Evolutionary conservation across 257 asterid genomes (phyloP).

Genomic region (Primulina tabacum): DNA sequence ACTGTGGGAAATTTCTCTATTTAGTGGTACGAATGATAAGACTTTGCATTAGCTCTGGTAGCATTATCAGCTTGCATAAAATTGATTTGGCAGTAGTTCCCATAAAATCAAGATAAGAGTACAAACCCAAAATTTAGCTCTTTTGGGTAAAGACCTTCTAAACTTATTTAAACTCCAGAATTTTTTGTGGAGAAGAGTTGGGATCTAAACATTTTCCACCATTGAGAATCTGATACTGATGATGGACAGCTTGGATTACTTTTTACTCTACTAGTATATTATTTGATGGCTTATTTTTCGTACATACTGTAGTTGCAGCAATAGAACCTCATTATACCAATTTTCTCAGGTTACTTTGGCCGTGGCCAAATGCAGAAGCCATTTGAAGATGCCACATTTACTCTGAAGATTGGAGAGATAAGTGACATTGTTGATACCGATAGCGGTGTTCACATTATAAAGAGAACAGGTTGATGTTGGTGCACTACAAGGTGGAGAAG

Average conservation of each 20-base stretch:
- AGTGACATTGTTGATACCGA: conserved; percentile 86
- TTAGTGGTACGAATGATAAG: not conserved
- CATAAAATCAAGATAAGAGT: not conserved
- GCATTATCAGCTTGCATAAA: not conserved
- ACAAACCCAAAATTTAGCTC: too few species aligned
- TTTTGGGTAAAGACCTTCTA: not conserved
- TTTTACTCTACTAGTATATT: not conserved
- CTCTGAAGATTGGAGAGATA: conserved; percentile 68
- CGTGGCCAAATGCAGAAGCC: conserved; percentile 94
- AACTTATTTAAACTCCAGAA: not conserved
- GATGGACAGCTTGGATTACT: not conserved
- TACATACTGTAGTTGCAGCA: not conserved
- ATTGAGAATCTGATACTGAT: not conserved
- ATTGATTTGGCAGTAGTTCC: not conserved
- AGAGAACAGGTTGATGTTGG: conserved; percentile 56
- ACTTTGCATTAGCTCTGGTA: not conserved
- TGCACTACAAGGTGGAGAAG: not conserved
- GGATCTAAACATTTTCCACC: not conserved
- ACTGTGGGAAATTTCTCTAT: not conserved
- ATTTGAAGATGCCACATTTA: conserved; percentile 71
- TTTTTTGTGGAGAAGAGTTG: not conserved
- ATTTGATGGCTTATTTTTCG: not conserved
- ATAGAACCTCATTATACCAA: not conserved
- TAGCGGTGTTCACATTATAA: conserved; percentile 83
- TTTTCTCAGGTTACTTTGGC: conserved; percentile 57